phyloP scores from a whole-genome alignment of 2,329 filamentous ascomycete genomes.

The Samsoniella hepiali region DNA sequence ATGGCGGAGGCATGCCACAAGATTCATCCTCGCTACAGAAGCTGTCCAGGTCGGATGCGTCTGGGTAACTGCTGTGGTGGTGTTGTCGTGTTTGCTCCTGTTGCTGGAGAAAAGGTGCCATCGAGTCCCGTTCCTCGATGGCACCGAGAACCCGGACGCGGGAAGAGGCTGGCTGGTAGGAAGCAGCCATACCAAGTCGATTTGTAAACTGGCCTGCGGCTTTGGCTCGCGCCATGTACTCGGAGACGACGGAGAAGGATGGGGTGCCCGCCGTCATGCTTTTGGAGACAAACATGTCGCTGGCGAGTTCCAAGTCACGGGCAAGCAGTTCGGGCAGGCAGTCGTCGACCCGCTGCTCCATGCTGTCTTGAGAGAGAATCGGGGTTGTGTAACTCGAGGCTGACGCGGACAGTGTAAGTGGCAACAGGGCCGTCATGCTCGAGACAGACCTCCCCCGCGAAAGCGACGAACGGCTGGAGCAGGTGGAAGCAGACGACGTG shows the following conservation, averaged over 20 bases:
- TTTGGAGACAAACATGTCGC: slow-evolving; percentile 45
- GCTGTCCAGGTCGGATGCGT: slow-evolving; percentile 35
- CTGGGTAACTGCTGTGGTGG: slow-evolving; percentile 21
- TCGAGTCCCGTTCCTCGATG: slow-evolving; percentile 37
- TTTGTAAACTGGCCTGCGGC: slow-evolving; percentile 21
- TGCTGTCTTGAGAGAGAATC: slow-evolving; percentile 25
- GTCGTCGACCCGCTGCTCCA: slow-evolving; percentile 34
- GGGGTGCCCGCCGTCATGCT: slow-evolving; percentile 53
- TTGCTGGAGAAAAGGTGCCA: slow-evolving; percentile 34
- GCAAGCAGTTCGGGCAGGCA: slow-evolving; percentile 57
- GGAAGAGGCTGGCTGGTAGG: slow-evolving; percentile 31
- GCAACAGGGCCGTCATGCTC: slow-evolving; percentile 39
- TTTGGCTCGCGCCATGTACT: slow-evolving; percentile 25
- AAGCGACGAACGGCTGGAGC: slow-evolving; percentile 19
- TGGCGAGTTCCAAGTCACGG: slow-evolving; percentile 49
- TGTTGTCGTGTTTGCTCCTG: slow-evolving; percentile 14
- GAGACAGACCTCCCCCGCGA: slow-evolving; percentile 35
- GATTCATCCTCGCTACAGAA: slow-evolving; percentile 31
- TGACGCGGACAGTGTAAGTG: slow-evolving; percentile 34
- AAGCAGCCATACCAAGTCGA: slow-evolving; percentile 25
- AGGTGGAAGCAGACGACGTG: slow-evolving; percentile 15
- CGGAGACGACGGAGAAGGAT: slow-evolving; percentile 33
- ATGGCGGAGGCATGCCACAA: slow-evolving; percentile 32
- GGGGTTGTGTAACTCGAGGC: slow-evolving; percentile 25
- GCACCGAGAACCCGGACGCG: slow-evolving; percentile 32